phyloP scores from a whole-genome alignment of 2,329 filamentous ascomycete genomes.

The Sporothrix luriei region DNA sequence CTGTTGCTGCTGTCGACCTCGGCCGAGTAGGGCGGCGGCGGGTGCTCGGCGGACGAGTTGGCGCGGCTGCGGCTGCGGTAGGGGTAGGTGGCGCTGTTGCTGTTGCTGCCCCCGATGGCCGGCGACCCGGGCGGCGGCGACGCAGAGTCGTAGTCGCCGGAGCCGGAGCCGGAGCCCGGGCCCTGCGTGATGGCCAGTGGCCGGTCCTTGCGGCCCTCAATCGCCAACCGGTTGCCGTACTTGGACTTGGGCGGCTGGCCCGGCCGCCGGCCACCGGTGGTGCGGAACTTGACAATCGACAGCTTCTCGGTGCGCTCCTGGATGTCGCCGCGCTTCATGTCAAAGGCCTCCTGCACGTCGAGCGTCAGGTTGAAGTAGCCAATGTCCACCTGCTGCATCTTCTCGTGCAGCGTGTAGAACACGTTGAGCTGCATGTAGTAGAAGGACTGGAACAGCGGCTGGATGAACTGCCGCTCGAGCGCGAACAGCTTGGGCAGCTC shows the following conservation, averaged over 20 bases:
- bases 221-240: constrained; percentile 49
- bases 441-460: constrained; percentile 96
- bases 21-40: constrained; percentile 72
- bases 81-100: constrained; percentile 25
- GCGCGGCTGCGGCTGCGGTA: constrained; percentile 35
- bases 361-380: constrained; percentile 93
- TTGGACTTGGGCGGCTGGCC: constrained; percentile 55
- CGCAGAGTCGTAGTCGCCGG: constrained; percentile 30
- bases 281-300: constrained; percentile 87
- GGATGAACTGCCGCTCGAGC: constrained; percentile 92
- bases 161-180: constrained; percentile 47
- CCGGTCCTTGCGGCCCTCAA: constrained; percentile 52
- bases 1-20: constrained; percentile 44
- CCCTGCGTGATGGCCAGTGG: constrained; percentile 57
- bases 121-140: constrained; percentile 22
- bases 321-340: constrained; percentile 83
- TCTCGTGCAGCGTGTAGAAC: constrained; percentile 97
- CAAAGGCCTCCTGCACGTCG: constrained; percentile 89
- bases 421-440: constrained; percentile 99
- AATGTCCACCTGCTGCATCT: constrained; percentile 96
- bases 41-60: constrained; percentile 54
- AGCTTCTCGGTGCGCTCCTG: constrained; percentile 83
- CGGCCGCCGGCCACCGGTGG: constrained; percentile 69
- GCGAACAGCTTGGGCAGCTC: constrained; percentile 89
- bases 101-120: no score